Evolutionary conservation across 2,329 filamentous ascomycete genomes (phyloP).

Genomic region (Cladophialophora bantiana): DNA sequence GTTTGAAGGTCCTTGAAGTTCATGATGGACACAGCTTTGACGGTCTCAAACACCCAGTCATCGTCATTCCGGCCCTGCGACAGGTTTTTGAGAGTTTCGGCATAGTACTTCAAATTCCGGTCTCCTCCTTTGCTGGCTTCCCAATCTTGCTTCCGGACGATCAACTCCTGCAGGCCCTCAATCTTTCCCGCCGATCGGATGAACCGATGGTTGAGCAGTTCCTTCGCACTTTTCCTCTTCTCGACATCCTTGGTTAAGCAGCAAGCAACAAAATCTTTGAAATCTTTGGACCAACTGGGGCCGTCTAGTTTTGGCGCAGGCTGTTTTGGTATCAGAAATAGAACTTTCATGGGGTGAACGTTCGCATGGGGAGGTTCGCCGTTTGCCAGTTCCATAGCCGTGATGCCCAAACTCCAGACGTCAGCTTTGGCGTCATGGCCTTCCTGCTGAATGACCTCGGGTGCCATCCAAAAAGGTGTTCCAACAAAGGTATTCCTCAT

Average conservation of each 20-base stretch:
- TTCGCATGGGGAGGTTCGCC: constrained; percentile 87
- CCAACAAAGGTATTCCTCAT: constrained; percentile 97
- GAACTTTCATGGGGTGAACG: constrained; percentile 90
- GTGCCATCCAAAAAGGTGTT: constrained; percentile 97
- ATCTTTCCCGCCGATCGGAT: constrained; percentile 86
- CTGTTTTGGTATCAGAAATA: constrained; percentile 90
- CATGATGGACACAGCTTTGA: constrained; percentile 72
- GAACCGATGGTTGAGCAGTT: constrained; percentile 86
- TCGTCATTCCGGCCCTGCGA: constrained; percentile 73
- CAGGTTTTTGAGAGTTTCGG: constrained; percentile 83
- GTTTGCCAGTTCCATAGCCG: constrained; percentile 85
- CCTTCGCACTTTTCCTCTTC: constrained; percentile 80
- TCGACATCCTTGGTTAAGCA: constrained; percentile 94
- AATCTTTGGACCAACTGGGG: constrained; percentile 79
- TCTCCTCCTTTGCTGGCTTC: constrained; percentile 75
- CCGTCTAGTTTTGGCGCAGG: constrained; percentile 84
- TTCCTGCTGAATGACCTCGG: constrained; percentile 89
- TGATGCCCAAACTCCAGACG: constrained; percentile 92
- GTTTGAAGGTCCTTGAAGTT: constrained; percentile 61
- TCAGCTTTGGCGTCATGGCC: constrained; percentile 88
- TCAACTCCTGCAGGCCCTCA: constrained; percentile 85
- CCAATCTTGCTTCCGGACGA: constrained; percentile 79
- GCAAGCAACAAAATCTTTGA: constrained; percentile 90
- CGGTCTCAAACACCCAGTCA: constrained; percentile 95
- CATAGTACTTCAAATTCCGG: constrained; percentile 83